phyloP scores from a whole-genome alignment of 1,284 basidiomycete genomes.

The Kalmanozyma brasiliensis region DNA sequence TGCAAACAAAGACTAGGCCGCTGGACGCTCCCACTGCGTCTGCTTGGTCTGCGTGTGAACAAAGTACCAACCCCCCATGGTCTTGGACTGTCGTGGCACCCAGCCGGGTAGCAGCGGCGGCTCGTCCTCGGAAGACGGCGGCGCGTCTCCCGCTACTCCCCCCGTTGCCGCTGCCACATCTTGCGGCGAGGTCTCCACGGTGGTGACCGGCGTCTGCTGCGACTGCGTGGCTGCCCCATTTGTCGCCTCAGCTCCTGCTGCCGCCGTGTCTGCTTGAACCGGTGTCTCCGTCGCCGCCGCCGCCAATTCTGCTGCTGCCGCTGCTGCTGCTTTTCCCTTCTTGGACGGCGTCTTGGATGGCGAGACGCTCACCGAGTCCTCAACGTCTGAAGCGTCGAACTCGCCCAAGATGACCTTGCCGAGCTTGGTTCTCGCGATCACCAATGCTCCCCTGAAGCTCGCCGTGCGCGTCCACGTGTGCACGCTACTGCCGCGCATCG shows the following conservation, averaged over 20 bases:
- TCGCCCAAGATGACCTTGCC: conserved; percentile 8
- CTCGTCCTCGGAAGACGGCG: conserved; percentile 19
- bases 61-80: conserved; percentile 30
- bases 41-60: conserved; percentile 35
- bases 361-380: conserved; percentile 2
- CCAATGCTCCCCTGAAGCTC: conserved; percentile 21
- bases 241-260: background rate
- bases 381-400: conserved; percentile 4
- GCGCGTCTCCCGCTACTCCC: conserved; percentile 6
- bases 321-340: conserved; percentile 8
- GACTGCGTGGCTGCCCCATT: background rate
- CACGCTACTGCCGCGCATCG: conserved; percentile 26
- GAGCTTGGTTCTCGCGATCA: conserved; percentile 12
- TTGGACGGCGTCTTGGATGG: conserved; percentile 19
- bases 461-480: conserved; percentile 22
- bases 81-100: conserved; percentile 22
- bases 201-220: background rate
- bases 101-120: conserved; percentile 33
- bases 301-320: background rate
- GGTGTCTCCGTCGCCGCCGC: conserved; percentile 1
- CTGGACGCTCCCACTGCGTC: conserved; percentile 48
- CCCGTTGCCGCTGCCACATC: background rate
- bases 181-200: too few species aligned
- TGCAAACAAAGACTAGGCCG: conserved; percentile 1
- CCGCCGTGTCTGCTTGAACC: background rate